Conservation (phyloP, 2,329 filamentous ascomycete species). For the Arthrobotrys entomopaga region DNA sequence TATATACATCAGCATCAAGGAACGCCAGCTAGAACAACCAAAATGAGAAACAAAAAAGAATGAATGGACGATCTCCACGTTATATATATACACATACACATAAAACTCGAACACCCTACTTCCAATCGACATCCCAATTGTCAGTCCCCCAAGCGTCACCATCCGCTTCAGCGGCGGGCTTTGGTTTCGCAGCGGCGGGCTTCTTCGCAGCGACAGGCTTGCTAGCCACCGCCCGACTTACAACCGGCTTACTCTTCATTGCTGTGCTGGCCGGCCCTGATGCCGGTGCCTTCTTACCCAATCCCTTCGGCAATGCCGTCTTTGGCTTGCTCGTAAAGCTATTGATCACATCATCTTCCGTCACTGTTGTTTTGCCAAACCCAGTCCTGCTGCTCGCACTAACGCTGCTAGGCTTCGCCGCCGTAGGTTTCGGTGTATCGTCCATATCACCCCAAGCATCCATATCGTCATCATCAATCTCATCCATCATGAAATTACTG, state of each 20-base stretch:
- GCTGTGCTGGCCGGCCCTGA: constrained; percentile 62
- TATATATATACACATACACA: no score
- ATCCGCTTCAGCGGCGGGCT: constrained; percentile 68
- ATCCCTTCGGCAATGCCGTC: constrained; percentile 81
- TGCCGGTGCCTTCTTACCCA: constrained; percentile 69
- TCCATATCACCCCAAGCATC: constrained; percentile 81
- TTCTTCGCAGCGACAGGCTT: constrained; percentile 69
- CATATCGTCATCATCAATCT: constrained; percentile 71
- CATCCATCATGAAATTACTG: constrained; percentile 62
- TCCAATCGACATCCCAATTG: constrained; percentile 57
- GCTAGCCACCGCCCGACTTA: constrained; percentile 56
- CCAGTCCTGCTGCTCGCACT: constrained; percentile 63
- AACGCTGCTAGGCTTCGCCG: constrained; percentile 65
- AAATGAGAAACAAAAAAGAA: not conserved
- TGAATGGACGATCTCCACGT: not conserved
- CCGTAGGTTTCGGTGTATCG: constrained; percentile 65
- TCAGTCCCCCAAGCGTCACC: constrained; percentile 71
- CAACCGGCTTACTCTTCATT: constrained; percentile 62
- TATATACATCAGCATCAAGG: no score
- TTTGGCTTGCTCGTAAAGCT: constrained; percentile 92
- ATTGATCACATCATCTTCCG: constrained; percentile 89
- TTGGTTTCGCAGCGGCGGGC: constrained; percentile 67
- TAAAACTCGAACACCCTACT: constrained; percentile 19
- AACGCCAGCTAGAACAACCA: constrained; percentile 2
- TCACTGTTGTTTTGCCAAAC: constrained; percentile 62